Percentiles rank a stretch among this genome's conserved stretches.
phyloP scores from a whole-genome alignment of 2,329 filamentous ascomycete genomes.

The Xylariales sp. region DNA sequence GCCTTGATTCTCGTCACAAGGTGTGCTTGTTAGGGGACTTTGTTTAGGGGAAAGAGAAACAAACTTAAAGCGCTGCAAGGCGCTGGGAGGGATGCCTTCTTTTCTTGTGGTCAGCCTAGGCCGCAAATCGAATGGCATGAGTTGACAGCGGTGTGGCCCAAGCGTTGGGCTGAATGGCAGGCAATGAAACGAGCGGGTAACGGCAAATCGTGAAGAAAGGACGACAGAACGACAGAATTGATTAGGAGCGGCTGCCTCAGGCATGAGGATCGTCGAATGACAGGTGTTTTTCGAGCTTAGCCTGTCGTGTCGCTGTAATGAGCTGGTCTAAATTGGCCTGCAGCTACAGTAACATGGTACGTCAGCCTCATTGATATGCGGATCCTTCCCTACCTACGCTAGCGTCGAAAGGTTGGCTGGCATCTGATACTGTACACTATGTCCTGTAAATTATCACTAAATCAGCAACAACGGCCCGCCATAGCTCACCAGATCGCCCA shows the following conservation, averaged over 20 bases:
- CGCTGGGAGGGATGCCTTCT: neutral
- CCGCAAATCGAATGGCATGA: neutral
- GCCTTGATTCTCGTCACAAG: neutral
- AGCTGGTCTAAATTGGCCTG: no score
- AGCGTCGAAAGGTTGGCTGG: neutral
- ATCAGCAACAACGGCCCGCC: neutral
- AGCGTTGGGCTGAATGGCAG: neutral
- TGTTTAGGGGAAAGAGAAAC: neutral
- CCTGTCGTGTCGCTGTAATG: no score
- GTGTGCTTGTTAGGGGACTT: neutral
- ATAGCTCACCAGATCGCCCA: neutral
- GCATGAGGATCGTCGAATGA: no score
- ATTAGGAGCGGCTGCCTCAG: no score
- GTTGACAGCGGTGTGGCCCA: neutral
- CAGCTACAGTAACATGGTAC: constrained; percentile 2
- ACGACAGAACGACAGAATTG: no score
- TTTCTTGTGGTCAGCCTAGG: constrained; percentile 1
- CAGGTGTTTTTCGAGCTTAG: no score
- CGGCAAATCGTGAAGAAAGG: no score
- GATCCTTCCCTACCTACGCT: neutral
- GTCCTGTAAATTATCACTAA: constrained; percentile 11
- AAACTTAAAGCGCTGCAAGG: no score
- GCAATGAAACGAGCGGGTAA: neutral
- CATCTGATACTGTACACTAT: constrained; percentile 8
- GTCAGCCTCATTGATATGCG: constrained; percentile 9